Evolutionary conservation across 2,329 filamentous ascomycete genomes (phyloP), one percentile per base, ranked within the genome.

Genomic region (Fusarium oxysporum): DNA sequence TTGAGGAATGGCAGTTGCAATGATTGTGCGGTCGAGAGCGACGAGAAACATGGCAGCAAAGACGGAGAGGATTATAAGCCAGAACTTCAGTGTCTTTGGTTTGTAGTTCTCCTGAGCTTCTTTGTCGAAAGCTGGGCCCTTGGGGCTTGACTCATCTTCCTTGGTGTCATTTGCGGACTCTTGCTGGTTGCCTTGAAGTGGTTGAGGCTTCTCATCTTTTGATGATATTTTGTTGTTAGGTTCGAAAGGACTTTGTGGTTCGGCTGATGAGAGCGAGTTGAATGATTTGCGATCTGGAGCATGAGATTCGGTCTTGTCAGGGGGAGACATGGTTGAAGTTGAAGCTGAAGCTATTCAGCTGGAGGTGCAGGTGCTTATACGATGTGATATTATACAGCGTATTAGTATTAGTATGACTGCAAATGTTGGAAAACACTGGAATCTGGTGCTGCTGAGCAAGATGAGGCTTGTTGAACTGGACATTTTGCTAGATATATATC

Each of bases 21-120:
- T 82, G 70, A 89, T 89, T n/a, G 87, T 89, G 32, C 88, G 44
- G 83, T 90, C 68, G 16, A 90, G 82, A n/a, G 88, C 88, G 30
- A 90, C 87, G 35, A 90, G 82, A 71, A 90, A 89, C 74, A 90
- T 82, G 68, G 87, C 85, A 11, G 88, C 79, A 65, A 89, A 87
- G 67, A 88, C 85, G 68, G 86, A 88, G 35, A 86, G 41, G 13
- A 90, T 82, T 50, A 88, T 83, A 70, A 88, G 82, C 88, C 88
- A 89, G 75, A 90, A 89, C 73, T 85, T 85, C 68, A 87, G 59
- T 13, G 84, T 88, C 77, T 84, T 86, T 17, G 87, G 88, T 65
- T 86, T 80, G 80, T 85, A 89, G 62, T 87, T 84, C 35, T 83
- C 78, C 41, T 84, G 80, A 28, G 76, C 73, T 41, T 81, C 78